These are phyloP conservation scores for Olyra latifolia DNA, from an alignment of 176 grass and related monocot genomes.

Conservation along the genomic window DNA sequence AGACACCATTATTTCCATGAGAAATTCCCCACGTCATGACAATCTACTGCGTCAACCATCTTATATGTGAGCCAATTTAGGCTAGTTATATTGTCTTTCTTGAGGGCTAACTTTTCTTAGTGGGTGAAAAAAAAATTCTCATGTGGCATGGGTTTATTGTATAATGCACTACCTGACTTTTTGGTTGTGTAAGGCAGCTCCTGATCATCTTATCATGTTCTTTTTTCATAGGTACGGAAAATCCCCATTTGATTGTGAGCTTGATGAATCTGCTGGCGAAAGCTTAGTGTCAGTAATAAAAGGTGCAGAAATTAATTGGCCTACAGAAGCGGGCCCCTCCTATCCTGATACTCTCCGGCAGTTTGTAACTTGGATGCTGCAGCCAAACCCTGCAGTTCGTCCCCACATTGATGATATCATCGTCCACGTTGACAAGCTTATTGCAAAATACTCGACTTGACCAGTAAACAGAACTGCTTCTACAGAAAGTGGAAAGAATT, in stretches of 20 bases:
- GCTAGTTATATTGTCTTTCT: background rate
- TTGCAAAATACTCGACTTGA: conserved; percentile 71
- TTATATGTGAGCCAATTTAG: background rate
- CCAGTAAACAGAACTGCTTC: conserved; percentile 3
- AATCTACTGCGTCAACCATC: background rate
- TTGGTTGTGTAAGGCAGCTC: background rate
- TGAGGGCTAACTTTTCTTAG: background rate
- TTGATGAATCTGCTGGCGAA: conserved; percentile 76
- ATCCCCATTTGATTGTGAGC: conserved; percentile 82
- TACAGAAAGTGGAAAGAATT: conserved; percentile 14
- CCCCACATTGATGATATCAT: conserved; percentile 84
- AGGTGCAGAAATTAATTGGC: conserved; percentile 84
- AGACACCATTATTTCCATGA: no score
- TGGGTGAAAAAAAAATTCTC: conserved; percentile 9
- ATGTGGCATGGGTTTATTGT: background rate
- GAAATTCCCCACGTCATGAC: no score
- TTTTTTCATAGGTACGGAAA: conserved; percentile 61
- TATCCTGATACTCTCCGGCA: conserved; percentile 69
- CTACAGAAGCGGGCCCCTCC: conserved; percentile 33
- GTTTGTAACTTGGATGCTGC: conserved; percentile 90
- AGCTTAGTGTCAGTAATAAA: conserved; percentile 55
- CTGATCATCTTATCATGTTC: background rate
- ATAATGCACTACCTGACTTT: background rate
- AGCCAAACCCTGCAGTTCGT: conserved; percentile 76
- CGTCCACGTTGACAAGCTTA: conserved; percentile 93